Base-by-base conservation (phyloP, 116 monocot species). In the Papilionanthe hybrid region DNA sequence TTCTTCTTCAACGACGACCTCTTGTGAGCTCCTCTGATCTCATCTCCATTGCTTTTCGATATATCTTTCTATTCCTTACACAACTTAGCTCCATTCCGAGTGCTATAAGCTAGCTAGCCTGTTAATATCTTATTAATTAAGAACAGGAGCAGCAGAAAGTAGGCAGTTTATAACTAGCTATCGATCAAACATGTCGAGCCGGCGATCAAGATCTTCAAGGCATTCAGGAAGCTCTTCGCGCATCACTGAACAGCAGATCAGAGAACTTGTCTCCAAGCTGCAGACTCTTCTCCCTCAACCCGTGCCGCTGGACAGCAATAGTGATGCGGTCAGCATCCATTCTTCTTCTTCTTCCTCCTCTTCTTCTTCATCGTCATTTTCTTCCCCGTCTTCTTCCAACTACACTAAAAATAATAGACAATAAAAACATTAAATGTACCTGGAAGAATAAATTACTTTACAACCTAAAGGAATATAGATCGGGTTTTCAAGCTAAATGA, bases 211-310 rank as follows among this genome's bases (percentile, higher is more conserved):
- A 6, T 65, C 65, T 5, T 53, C 15, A 53, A 65, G 65, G 65
- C 65, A 65, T 22, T 13, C 53, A 53, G 10, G 1, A 22, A 27
- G 75, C 29, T 12, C 55, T 4, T 55, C 73, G 13, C 81, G 82
- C 29, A 87, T 87, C 84, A 84, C 78, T 30, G 84, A 87, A 44
- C 84, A 84, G 43, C 84, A 87, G 79, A 82, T 84, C 79, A 77
- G 75, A 9, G 87, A 87, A 37, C 84, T 87, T 73, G 72, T 87
- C 76, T 58, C 81, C 32, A 87, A 87, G 84, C 82, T 87, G 1
- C 87, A 87, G 71, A 42, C 84, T 5, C 81, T 87, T 12, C 81
- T 87, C 15, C 87, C 87, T 18, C 3, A 0, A 81, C 80, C 44
- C 47, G 78, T 15, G 75, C 75, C 18, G 43, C 53, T 53, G 13